Percentiles rank a stretch among this genome's conserved stretches.
These are phyloP conservation scores for Phlebopus sp. DNA, from an alignment of 1,284 basidiomycete species.

Conservation along the genomic window DNA sequence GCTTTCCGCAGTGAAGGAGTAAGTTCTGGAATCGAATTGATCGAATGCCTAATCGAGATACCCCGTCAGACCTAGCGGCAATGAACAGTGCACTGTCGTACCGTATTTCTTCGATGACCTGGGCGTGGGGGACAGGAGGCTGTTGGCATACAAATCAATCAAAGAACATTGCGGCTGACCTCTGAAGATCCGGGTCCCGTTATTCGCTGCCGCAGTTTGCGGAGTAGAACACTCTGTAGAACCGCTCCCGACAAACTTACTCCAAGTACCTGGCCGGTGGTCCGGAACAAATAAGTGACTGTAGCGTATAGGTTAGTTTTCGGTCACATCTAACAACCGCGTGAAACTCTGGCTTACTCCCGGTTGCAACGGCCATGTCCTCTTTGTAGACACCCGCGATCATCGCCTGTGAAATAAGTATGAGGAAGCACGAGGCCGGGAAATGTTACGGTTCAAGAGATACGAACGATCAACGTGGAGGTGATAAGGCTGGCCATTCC, in stretches of 20 bases:
- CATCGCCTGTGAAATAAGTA: constrained; percentile 58
- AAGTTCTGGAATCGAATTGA: constrained; percentile 74
- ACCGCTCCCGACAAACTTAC: constrained; percentile 82
- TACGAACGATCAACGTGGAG: constrained; percentile 73
- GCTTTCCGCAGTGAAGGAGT: constrained; percentile 57
- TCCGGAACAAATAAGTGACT: constrained; percentile 91
- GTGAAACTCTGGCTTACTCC: constrained; percentile 55
- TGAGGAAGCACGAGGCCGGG: constrained; percentile 4
- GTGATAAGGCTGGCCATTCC: constrained; percentile 83
- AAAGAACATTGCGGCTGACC: constrained; percentile 44
- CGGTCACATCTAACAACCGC: not conserved
- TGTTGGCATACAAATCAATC: constrained; percentile 23
- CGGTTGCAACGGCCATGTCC: constrained; percentile 84
- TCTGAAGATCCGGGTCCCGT: constrained; percentile 69
- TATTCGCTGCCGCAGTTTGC: constrained; percentile 68
- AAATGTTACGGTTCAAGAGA: constrained; percentile 2
- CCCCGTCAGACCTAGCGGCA: constrained; percentile 14
- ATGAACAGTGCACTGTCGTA: constrained; percentile 31
- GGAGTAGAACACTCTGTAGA: constrained; percentile 71
- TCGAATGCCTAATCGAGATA: constrained; percentile 62
- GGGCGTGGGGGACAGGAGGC: constrained; percentile 21
- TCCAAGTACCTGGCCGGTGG: constrained; percentile 87
- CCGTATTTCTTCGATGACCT: constrained; percentile 74
- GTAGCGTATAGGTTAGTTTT: constrained; percentile 9
- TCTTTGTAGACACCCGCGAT: constrained; percentile 78